Evolutionary conservation across 1,284 basidiomycete genomes (phyloP).

Genomic region (Melampsora larici-populina): DNA sequence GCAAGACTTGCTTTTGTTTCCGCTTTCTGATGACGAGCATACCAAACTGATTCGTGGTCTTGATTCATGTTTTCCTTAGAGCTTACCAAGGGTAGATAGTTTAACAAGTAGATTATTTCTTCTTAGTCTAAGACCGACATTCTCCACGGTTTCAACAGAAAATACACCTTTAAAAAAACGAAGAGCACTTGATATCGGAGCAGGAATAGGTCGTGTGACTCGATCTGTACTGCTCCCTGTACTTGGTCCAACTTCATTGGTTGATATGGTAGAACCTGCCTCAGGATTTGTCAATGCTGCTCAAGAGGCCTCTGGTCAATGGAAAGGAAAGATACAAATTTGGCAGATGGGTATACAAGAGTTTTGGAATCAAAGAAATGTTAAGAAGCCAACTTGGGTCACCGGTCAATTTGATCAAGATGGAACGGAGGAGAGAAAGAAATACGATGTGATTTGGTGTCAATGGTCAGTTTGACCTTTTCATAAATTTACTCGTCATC

Average conservation of each 20-base stretch:
- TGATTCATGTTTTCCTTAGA: conserved; percentile 56
- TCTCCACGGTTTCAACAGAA: conserved; percentile 56
- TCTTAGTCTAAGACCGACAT: conserved; percentile 70
- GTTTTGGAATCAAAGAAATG: conserved; percentile 34
- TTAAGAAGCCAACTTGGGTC: conserved; percentile 40
- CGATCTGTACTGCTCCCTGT: conserved; percentile 77
- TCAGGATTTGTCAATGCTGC: conserved; percentile 71
- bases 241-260: conserved; percentile 62
- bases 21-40: not conserved
- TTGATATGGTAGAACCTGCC: conserved; percentile 83
- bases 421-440: conserved; percentile 48
- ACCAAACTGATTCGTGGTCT: not conserved
- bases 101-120: conserved; percentile 81
- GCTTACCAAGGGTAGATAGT: conserved; percentile 79
- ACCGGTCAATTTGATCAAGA: conserved; percentile 47
- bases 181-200: conserved; percentile 77
- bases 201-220: conserved; percentile 87
- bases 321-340: conserved; percentile 59
- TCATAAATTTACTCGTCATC: not conserved
- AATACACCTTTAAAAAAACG: conserved; percentile 48
- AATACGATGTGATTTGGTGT: conserved; percentile 81
- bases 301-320: conserved; percentile 17
- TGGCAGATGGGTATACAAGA: conserved; percentile 44
- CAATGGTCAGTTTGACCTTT: conserved; percentile 79
- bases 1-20: not conserved